Conservation (phyloP, 2,329 filamentous ascomycete genomes). For the Monilinia polystroma region DNA sequence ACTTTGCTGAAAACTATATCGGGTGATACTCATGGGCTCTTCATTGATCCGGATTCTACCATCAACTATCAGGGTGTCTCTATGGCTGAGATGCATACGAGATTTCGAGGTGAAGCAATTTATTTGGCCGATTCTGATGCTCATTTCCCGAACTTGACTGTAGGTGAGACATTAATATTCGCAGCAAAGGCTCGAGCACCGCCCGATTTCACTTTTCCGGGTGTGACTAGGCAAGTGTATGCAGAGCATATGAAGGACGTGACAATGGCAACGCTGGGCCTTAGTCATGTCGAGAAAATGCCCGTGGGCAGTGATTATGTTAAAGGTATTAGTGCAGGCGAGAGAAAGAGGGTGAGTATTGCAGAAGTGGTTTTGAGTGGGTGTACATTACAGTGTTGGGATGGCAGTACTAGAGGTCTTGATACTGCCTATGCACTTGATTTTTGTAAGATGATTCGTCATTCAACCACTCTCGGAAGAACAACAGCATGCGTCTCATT, state of each 20-base stretch:
- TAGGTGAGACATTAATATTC: slow-evolving; percentile 71
- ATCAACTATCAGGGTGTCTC: slow-evolving; percentile 64
- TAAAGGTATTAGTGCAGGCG: slow-evolving; percentile 75
- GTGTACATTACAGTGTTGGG: slow-evolving; percentile 72
- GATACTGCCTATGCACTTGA: slow-evolving; percentile 72
- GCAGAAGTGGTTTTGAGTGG: slow-evolving; percentile 73
- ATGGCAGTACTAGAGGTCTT: slow-evolving; percentile 71
- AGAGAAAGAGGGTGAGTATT: slow-evolving; percentile 77
- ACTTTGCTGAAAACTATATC: slow-evolving; percentile 60
- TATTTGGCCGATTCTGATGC: slow-evolving; percentile 75
- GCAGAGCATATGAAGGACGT: slow-evolving; percentile 47
- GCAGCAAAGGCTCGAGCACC: slow-evolving; percentile 68
- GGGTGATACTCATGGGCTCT: slow-evolving; percentile 55
- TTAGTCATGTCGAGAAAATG: slow-evolving; percentile 68
- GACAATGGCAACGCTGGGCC: slow-evolving; percentile 68
- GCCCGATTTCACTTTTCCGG: slow-evolving; percentile 54
- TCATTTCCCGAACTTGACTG: slow-evolving; percentile 72
- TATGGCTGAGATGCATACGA: slow-evolving; percentile 53
- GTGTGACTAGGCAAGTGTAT: slow-evolving; percentile 58
- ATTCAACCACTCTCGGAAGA: slow-evolving; percentile 61
- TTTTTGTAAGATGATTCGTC: slow-evolving; percentile 66
- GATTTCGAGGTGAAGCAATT: slow-evolving; percentile 57
- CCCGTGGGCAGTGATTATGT: slow-evolving; percentile 70
- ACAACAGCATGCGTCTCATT: slow-evolving; percentile 65
- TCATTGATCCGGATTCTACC: slow-evolving; percentile 49